Conservation (phyloP, 2,329 filamentous ascomycete genomes). For the Botrytis porri region DNA sequence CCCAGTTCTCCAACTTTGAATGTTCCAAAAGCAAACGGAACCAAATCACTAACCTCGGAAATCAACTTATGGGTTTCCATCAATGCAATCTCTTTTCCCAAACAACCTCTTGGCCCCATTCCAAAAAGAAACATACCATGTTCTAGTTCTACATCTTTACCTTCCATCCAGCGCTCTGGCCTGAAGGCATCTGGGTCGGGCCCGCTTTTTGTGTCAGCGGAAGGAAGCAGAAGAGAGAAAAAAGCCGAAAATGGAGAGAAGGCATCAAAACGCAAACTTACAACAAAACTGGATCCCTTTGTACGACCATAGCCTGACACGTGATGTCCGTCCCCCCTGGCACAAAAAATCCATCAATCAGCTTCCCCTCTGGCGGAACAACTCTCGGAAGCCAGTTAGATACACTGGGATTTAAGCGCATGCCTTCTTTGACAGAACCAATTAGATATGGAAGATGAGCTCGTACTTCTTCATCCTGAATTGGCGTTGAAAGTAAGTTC, state of each 20-base stretch:
- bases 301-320: constrained; percentile 53
- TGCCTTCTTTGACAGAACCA: background rate
- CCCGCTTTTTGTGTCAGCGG: constrained; percentile 34
- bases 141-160: constrained; percentile 21
- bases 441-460: constrained; percentile 10
- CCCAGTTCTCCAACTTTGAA: background rate
- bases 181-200: constrained; percentile 50
- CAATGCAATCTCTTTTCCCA: constrained; percentile 33
- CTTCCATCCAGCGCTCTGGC: constrained; percentile 53
- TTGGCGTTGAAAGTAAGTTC: constrained; percentile 3
- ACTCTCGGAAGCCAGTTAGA: background rate
- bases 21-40: background rate
- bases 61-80: constrained; percentile 32
- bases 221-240: background rate
- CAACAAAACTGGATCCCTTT: constrained; percentile 48
- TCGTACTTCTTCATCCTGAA: background rate
- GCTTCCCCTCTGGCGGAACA: background rate
- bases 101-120: constrained; percentile 27
- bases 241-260: rapidly evolving
- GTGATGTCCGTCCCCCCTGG: constrained; percentile 43
- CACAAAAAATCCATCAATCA: background rate
- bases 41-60: constrained; percentile 24
- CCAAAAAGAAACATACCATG: constrained; percentile 29
- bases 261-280: background rate
- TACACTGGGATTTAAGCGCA: background rate